phyloP scores from a whole-genome alignment of 2,329 filamentous ascomycete genomes.

The Colletotrichum lini region DNA sequence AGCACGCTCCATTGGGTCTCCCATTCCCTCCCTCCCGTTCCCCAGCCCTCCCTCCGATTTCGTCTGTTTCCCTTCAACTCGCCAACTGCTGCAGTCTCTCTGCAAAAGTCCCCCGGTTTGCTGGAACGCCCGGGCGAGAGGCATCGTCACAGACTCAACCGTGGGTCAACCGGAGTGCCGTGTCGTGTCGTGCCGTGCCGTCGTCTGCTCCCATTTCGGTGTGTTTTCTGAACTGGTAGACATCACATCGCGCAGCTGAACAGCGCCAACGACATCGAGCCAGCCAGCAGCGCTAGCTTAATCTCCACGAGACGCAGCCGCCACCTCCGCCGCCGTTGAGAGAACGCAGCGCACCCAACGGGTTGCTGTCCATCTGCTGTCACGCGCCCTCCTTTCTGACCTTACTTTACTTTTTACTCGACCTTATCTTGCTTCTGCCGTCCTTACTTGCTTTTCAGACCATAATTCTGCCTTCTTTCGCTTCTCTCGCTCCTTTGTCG shows the following conservation, averaged over 20 bases:
- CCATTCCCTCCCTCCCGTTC: conserved; percentile 10
- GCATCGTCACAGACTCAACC: conserved; percentile 2
- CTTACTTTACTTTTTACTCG: conserved; percentile 13
- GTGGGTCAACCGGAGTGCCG: conserved; percentile 9
- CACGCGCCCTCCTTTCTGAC: conserved; percentile 30
- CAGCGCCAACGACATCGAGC: neutral
- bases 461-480: conserved; percentile 6
- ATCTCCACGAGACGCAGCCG: conserved; percentile 39
- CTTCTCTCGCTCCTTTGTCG: conserved; percentile 16
- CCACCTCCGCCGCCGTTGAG: conserved; percentile 39
- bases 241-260: neutral
- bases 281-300: conserved; percentile 31
- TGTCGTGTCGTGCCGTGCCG: neutral
- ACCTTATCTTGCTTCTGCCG: conserved; percentile 9
- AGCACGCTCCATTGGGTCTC: conserved; percentile 34
- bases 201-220: conserved; percentile 4
- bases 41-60: conserved; percentile 8
- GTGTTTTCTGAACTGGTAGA: neutral
- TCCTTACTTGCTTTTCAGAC: neutral
- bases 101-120: conserved; percentile 34
- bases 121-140: conserved; percentile 32
- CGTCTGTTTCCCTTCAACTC: neutral
- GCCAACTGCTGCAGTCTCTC: conserved; percentile 11
- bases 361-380: conserved; percentile 25
- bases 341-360: conserved; percentile 28